Base-by-base conservation (phyloP, 805 yeast genomes). In the Kurtzmaniella cleridarum region DNA sequence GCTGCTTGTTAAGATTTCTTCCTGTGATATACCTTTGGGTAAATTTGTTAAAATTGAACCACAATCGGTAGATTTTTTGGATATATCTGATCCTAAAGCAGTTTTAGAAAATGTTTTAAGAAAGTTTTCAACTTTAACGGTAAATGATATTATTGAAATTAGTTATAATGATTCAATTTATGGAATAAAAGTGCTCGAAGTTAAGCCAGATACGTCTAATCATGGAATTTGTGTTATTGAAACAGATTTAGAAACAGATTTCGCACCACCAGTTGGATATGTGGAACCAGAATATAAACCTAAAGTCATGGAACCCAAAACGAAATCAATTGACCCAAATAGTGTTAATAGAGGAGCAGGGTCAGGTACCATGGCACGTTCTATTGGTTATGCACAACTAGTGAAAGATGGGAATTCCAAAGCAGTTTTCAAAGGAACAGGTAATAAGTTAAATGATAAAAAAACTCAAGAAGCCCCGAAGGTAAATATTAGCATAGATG, bases 221-320 rank as follows among this genome's bases (percentile, higher is more conserved):
- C 65, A 75, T 27, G 85, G 96, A 42, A 82, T 91, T 11, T 91
- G 97, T 69, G 96, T 93, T 4, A 87, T 93, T 20, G 99, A 93
- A 57, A 93, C 98, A 0, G 98, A 93, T 65, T 71, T 93, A 44
- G 95, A 87, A 42, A 95, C 97, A 0, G 99, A 93, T 56, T 93
- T 93, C 67, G 98, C 97, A 1, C 96, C 98, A 2, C 99, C 99
- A 0, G 96, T 91, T 4, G 99, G 99, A 0, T 93, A 93, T 57
- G 96, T 86, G 14, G 98, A 91, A 56, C 96, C 96, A 1, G 89
- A 85, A 41, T 57, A 68, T 46, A 69, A 63, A 40, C 77, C 78
- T 14, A 60, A 63, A 32, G 55, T 56, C 11, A 53, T 59, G n/a
- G 61, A 61, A 39, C 63, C 71, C 7, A 50, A 63, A 1, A 23